Base-by-base conservation (phyloP, 2,329 filamentous ascomycete genomes). In the Neoascochyta sp. region DNA sequence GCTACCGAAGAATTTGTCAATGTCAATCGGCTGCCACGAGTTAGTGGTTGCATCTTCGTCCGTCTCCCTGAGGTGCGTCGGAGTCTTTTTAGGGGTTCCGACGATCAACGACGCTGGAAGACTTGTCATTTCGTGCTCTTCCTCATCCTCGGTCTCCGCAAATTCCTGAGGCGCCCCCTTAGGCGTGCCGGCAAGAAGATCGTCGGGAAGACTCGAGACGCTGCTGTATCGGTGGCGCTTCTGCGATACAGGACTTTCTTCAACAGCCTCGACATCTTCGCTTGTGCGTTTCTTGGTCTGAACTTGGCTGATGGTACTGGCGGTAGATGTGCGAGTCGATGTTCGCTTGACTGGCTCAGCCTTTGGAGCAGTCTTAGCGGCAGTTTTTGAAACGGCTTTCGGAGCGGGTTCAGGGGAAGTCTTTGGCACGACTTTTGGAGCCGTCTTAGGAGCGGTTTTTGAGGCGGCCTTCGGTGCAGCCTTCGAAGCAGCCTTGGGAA, bases 1-100 rank as follows among this genome's bases (percentile, higher is more conserved):
- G 8, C 67, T 50, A 11, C 43, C 33, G 32, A 92, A 80, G 1
- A 92, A 68, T 2, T 74, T 66, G 16, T 95, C 89, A 3, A 95
- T 70, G 47, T 95, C 86, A 3, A 83, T 72, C 0, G 83, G 70
- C 4, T 72, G 74, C 90, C 90, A 96, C 0, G 80, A 68, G 17
- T 31, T 27, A 4, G 19, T 26, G 13, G 36, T 34, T 16, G 33
- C 23, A 6, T 17, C 19, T n/a, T 36, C 36, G 16, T 45, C 43
- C 8, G 47, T 34, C 5, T 44, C 45, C 27, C 29, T 41, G 19
- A 30, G 32, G 15, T 38, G 39, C 9, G 46, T 38, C 13, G 50
- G 47, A 8, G 41, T 47, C 25, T 50, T 43, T 41, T 43, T 63
- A 62, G 47, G 50, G 27, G 22, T 80, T 68, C 48, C 40, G 20